phyloP scores from a whole-genome alignment of 148 eudicot species.

The Rhododendron ovatum region DNA sequence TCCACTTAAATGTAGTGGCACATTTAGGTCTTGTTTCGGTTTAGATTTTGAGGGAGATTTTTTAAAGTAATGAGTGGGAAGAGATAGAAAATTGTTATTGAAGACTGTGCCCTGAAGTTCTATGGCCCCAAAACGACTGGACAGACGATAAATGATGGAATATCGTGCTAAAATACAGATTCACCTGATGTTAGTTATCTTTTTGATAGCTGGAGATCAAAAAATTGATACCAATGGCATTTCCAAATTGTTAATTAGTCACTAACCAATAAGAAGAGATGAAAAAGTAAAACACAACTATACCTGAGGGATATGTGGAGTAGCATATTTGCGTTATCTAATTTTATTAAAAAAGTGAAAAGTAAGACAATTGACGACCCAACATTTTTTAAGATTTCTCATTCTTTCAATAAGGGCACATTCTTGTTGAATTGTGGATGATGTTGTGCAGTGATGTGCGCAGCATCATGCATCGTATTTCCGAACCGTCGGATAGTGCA shows the following conservation, averaged over 20 bases:
- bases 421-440: not conserved
- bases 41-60: no score
- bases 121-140: no score
- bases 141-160: not conserved
- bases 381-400: not conserved
- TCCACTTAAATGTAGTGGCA: no score
- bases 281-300: not conserved
- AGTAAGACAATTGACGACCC: not conserved
- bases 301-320: not conserved
- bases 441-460: no score
- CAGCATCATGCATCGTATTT: fast-evolving
- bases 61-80: no score
- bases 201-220: not conserved
- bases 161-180: not conserved
- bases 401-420: not conserved
- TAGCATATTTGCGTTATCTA: not conserved
- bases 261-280: not conserved
- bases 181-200: not conserved
- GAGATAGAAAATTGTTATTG: no score
- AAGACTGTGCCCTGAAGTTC: no score
- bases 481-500: no score
- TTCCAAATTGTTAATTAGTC: not conserved
- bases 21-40: no score
- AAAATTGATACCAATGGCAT: not conserved
- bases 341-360: not conserved